A percentile compares a stretch with the other conserved stretches of the same genome.
Conservation (phyloP, 2,329 filamentous ascomycete genomes). For the Aspergillus tamarii region DNA sequence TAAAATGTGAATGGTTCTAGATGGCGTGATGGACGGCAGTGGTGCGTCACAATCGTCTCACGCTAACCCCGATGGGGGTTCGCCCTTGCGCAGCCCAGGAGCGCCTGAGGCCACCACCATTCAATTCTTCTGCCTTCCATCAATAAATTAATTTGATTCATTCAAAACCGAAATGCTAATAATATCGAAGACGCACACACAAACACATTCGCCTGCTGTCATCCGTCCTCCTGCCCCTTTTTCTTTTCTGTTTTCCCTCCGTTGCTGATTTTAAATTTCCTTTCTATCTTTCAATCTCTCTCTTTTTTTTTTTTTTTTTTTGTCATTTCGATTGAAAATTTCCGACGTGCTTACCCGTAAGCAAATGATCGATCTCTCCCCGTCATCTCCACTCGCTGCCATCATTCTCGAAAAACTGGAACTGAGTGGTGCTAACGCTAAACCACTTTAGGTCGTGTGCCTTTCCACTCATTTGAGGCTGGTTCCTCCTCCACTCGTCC, state of each 20-base stretch:
- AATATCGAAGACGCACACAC: background rate
- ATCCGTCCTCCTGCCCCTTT: background rate
- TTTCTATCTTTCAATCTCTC: background rate
- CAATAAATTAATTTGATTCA: constrained; percentile 5
- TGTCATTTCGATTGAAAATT: background rate
- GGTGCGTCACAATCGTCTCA: background rate
- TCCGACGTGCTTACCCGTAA: constrained; percentile 3
- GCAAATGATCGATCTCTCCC: background rate
- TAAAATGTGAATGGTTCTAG: background rate
- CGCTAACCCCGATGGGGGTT: background rate
- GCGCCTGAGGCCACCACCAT: background rate
- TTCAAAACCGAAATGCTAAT: background rate
- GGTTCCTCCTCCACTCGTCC: background rate
- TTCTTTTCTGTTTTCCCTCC: background rate
- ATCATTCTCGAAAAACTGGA: background rate
- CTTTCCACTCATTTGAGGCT: background rate
- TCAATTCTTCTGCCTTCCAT: constrained; percentile 5
- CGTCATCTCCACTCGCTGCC: background rate
- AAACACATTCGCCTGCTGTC: background rate
- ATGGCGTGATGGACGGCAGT: background rate
- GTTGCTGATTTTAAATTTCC: background rate
- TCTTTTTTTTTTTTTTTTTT: too few relatives aligned
- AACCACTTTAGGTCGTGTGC: background rate
- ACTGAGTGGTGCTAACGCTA: background rate
- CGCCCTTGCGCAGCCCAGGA: background rate